These are phyloP conservation scores for Agastache rugosa DNA, from an alignment of 257 asterid species.

Conservation along the genomic window DNA sequence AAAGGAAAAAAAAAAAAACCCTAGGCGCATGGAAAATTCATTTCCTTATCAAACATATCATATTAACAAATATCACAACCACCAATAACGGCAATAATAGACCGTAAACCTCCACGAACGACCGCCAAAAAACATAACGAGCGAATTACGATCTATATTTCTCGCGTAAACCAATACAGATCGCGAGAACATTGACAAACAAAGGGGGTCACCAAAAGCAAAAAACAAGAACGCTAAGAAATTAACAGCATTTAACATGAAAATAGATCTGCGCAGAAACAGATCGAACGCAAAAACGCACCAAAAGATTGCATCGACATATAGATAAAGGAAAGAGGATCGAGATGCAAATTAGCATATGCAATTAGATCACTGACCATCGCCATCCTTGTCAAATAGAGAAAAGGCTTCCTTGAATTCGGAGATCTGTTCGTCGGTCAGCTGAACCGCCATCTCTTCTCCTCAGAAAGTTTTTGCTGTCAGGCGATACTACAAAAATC, in stretches of 20 bases:
- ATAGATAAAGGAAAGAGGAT: neutral
- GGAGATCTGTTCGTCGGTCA: slow-evolving; percentile 54
- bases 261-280: slow-evolving; percentile 35
- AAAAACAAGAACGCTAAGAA: slow-evolving; percentile 25
- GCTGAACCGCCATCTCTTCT: slow-evolving; percentile 50
- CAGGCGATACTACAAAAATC: slow-evolving; percentile 32
- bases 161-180: slow-evolving; percentile 30
- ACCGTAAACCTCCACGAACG: neutral
- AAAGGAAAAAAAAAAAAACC: neutral
- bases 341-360: slow-evolving; percentile 16
- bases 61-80: slow-evolving; percentile 7
- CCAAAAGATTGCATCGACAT: neutral
- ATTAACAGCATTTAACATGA: neutral
- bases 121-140: neutral
- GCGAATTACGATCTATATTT: slow-evolving; percentile 34
- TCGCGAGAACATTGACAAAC: slow-evolving; percentile 26
- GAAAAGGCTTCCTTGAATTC: slow-evolving; percentile 61
- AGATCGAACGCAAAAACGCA: slow-evolving; percentile 24
- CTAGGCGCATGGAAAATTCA: neutral
- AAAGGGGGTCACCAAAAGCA: slow-evolving; percentile 7
- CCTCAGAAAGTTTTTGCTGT: slow-evolving; percentile 27
- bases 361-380: slow-evolving; percentile 45
- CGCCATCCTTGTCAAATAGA: slow-evolving; percentile 58
- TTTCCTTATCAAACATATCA: neutral
- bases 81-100: neutral